Percentiles rank a stretch among this genome's conserved stretches.
These are phyloP conservation scores for Balakata baccata DNA, from an alignment of 345 rosid genomes.

Conservation along the genomic window DNA sequence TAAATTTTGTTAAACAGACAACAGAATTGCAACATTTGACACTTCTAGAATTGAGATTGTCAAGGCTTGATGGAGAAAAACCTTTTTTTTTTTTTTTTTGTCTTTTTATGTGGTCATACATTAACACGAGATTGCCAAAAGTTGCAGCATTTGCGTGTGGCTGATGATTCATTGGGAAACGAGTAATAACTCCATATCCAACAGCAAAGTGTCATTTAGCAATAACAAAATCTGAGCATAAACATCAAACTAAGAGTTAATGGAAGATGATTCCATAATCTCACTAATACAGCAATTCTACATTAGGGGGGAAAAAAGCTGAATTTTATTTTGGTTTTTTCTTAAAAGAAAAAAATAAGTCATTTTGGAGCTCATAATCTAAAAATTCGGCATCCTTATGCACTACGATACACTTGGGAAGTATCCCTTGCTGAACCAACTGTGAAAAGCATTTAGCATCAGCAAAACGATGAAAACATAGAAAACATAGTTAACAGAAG, in stretches of 20 bases:
- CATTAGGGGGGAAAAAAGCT: too few relatives aligned
- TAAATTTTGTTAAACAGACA: background rate
- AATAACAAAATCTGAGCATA: background rate
- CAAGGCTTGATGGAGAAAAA: background rate
- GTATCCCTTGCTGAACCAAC: too few relatives aligned
- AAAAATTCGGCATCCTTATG: too few relatives aligned
- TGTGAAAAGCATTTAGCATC: too few relatives aligned
- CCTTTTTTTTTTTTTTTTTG: background rate
- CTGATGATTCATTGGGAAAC: too few relatives aligned
- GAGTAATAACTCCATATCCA: background rate
- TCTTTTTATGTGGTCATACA: background rate
- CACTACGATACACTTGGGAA: too few relatives aligned
- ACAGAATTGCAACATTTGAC: background rate
- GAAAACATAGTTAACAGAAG: background rate
- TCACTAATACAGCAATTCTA: too few relatives aligned
- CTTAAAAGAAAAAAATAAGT: too few relatives aligned
- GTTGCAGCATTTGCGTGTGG: background rate
- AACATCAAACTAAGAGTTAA: background rate
- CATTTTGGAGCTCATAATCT: too few relatives aligned
- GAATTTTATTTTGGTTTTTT: too few relatives aligned
- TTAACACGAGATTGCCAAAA: background rate
- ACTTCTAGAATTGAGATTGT: background rate
- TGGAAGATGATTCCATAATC: background rate
- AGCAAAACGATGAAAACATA: too few relatives aligned
- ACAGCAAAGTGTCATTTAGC: background rate